Conservation (phyloP, 1,284 basidiomycete genomes). For the Jaminaea rosea region DNA sequence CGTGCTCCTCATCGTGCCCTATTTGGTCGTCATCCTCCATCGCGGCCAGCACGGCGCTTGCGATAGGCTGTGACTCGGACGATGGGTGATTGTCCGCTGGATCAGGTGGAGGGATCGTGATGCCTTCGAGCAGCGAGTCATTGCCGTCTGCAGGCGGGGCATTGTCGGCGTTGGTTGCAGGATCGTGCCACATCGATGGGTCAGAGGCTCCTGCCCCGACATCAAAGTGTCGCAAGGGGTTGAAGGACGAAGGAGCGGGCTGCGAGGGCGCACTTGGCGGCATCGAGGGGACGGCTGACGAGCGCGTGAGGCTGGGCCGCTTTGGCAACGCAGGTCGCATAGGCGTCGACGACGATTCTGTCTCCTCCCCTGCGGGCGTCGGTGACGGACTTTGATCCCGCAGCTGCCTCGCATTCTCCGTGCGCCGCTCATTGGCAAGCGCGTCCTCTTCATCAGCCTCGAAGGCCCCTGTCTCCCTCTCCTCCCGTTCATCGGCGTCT, state of each 20-base stretch:
- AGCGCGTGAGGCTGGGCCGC: constrained; percentile 31
- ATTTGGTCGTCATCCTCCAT: no score
- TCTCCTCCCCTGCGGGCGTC: no score
- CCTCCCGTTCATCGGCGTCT: constrained; percentile 3
- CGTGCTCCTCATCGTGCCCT: no score
- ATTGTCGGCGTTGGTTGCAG: background rate
- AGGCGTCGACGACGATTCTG: background rate
- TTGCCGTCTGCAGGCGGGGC: background rate
- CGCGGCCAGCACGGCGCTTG: no score
- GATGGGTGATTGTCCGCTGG: no score
- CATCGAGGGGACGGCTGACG: constrained; percentile 17
- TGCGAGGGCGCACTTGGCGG: background rate
- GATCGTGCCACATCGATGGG: no score
- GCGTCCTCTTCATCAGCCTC: background rate
- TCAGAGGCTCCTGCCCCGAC: background rate
- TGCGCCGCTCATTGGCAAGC: background rate
- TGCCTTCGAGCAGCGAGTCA: background rate
- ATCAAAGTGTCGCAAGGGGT: background rate
- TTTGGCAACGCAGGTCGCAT: constrained; percentile 19
- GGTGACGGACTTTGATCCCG: no score
- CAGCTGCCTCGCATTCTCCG: no score
- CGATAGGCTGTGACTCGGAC: no score
- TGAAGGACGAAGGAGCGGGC: background rate
- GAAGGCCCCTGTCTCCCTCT: background rate
- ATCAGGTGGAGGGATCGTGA: no score